Evolutionary conservation across 1,284 basidiomycete species (phyloP), one percentile per base, ranked within the genome.

Genomic region (Exsudoporus floridanus): DNA sequence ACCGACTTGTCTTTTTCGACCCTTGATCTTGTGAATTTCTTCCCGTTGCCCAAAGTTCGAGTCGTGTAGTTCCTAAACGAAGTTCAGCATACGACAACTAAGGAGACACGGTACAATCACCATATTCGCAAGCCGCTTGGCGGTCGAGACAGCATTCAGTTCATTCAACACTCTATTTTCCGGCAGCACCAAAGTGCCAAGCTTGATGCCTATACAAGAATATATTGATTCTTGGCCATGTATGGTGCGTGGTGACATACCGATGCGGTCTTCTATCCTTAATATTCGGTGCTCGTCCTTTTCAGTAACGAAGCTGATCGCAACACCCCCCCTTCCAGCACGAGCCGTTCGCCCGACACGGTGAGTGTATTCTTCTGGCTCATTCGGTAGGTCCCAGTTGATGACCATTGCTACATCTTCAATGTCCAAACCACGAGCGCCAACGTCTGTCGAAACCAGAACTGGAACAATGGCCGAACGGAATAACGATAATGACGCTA

Each of bases 251-350:
- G 30, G 40, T 13, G 9, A 79, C 83, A 70, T 70, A 88, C 92
- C 83, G 56, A 98, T 95, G 35, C 92, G 85, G 41, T 83, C 80
- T 72, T 99, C 97, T 57, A 99, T 91, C 53, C 74, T 79, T 60
- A 92, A 69, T 34, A 99, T 81, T 43, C 90, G 78, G 57, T 94
- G 86, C 61, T 97, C 92, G 65, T 99, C 96, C 40, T 84, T 77
- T 73, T 99, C 96, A 4, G 94, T 97, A 49, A 99, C 91, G 66
- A 99, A 92, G 61, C 93, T 98, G 40, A 99, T 80, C 0, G 94
- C 93, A 51, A 94, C 78, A 67, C 97, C 97, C 5, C 84, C 86
- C 63, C 85, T 82, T 6, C 95, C 95, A n/a, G 90, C 92, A 65
- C 97, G 87, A 30, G 96, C 97, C 13, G 97, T 99, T 63, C 97